Conservation (phyloP, 139 green algal genomes). For the Haematococcus lacustris region DNA sequence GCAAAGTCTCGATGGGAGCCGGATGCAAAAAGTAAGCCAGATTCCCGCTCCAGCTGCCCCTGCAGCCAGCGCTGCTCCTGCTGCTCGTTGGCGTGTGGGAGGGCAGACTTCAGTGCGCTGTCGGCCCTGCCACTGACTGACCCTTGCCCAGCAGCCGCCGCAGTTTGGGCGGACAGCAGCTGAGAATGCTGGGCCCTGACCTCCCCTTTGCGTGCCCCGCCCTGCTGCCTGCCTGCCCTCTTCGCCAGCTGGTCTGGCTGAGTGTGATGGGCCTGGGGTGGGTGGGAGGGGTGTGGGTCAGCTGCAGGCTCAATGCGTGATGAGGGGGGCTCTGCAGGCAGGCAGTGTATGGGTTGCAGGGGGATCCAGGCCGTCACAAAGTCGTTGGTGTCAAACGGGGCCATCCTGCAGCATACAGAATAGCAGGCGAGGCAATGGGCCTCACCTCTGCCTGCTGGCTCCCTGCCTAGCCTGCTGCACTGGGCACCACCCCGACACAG, state of each 20-base stretch:
- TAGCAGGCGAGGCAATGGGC: background rate
- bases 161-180: background rate
- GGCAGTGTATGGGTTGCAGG: conserved; percentile 30
- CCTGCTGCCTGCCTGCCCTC: background rate
- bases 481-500: too few relatives aligned
- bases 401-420: conserved; percentile 29
- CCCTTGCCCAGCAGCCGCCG: background rate
- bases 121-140: background rate
- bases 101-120: background rate
- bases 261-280: background rate
- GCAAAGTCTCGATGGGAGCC: conserved; percentile 60
- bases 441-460: background rate
- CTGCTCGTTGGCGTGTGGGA: background rate
- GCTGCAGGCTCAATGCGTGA: too few relatives aligned
- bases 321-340: background rate
- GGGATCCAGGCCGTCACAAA: conserved; percentile 67
- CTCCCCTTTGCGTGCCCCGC: background rate
- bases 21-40: conserved; percentile 50
- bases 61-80: background rate
- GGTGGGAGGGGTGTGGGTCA: too few relatives aligned
- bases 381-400: conserved; percentile 58
- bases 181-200: background rate
- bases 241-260: background rate
- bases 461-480: background rate
- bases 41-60: conserved; percentile 6